Evolutionary conservation across 345 rosid genomes (phyloP), one percentile per base, ranked within the genome.

Genomic region (Eucalyptus lansdowneana): DNA sequence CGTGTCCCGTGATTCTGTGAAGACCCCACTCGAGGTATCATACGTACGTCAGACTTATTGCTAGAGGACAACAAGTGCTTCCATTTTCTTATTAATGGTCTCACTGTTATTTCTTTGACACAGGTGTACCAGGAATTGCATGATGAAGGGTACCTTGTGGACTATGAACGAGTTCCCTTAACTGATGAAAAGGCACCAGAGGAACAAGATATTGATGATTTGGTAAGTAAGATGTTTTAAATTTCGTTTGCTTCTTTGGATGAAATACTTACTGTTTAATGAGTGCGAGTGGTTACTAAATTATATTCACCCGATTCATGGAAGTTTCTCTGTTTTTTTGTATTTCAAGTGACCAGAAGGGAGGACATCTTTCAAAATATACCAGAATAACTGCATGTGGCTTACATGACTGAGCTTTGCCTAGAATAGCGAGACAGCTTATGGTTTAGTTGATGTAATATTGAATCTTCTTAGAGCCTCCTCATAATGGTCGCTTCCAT

Each of bases 151-250:
- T 97, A 97, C 93, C 94, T 92, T 89, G 97, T 96, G 87, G 97
- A 95, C 91, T 98, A 97, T 90, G 99, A 97, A 90, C 97, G 99
- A 51, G 98, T 97, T 90, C 99, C 99, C 80, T 91, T 97, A 92
- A 97, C 99, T 6, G 99, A 98, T 93, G 99, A 98, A 92, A 98
- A 97, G 89, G 92, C 99, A 90, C 99, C 99, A 49, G 96, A 97
- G 93, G 99, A 98, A 91, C 92, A 91, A 51, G 99, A 97, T 94
- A 96, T 97, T 86, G 99, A 97, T 93, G 94, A 89, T 89, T 88
- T 97, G 94, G 99, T 98, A 92, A 93, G 98, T 91, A 72, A 49
- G 53, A 16, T 86, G 14, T 86, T 86, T 27, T 44, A 86, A 31
- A 27, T 58, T 45, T 56, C 0, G 5, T 54, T 67, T 37, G 11